A percentile compares a stretch with the other conserved stretches of the same genome.
Evolutionary conservation across 805 yeast species (phyloP).

Genomic region (Pichia nakasei): DNA sequence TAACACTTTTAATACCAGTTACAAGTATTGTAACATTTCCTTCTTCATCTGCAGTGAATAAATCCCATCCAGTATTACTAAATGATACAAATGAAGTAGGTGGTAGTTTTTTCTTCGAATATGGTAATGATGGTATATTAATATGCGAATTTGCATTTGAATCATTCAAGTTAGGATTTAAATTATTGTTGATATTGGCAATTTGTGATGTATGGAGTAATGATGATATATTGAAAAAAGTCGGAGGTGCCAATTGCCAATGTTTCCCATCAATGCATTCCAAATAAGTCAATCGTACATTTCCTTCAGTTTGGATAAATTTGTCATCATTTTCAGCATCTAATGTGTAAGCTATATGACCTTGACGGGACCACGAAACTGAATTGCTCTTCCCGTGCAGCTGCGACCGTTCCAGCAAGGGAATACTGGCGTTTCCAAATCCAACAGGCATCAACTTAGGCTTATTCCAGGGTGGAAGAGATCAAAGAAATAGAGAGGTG

Average conservation of each 20-base stretch:
- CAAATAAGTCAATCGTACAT: conserved; percentile 53
- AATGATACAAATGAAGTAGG: conserved; percentile 43
- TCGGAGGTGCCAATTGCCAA: conserved; percentile 69
- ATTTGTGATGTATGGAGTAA: not conserved
- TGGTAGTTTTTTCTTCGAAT: conserved; percentile 7
- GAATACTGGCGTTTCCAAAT: conserved; percentile 9
- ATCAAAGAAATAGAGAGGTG: too few species aligned
- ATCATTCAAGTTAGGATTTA: not conserved
- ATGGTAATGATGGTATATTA: not conserved
- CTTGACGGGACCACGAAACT: conserved; percentile 75
- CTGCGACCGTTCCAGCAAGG: conserved; percentile 15
- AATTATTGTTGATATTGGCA: not conserved
- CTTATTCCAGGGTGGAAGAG: too few species aligned
- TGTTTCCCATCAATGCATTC: conserved; percentile 65
- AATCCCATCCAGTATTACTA: conserved; percentile 72
- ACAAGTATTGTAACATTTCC: conserved; percentile 58
- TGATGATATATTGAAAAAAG: conserved; percentile 10
- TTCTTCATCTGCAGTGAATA: conserved; percentile 65
- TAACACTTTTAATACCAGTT: conserved; percentile 37
- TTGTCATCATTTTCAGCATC: conserved; percentile 14
- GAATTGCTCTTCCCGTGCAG: conserved; percentile 1
- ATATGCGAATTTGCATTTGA: not conserved
- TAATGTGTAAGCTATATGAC: conserved; percentile 60
- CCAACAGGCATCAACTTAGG: conserved; percentile 5
- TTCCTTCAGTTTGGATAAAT: conserved; percentile 20